Percentiles rank a stretch among this genome's conserved stretches.
Conservation (phyloP, 2,329 filamentous ascomycete species). For the Cadophora gregata region DNA sequence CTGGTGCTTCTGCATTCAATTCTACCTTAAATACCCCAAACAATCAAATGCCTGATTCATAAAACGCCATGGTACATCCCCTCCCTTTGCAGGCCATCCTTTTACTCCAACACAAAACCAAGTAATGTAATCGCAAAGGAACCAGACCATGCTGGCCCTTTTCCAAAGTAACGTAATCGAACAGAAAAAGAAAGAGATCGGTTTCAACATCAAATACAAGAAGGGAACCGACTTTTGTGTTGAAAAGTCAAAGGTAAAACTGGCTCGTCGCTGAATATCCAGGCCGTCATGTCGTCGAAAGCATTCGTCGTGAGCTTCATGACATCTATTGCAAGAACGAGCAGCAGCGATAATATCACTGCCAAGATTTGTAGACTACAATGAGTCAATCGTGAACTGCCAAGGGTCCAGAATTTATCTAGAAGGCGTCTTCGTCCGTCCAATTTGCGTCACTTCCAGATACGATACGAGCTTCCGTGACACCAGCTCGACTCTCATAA, state of each 20-base stretch:
- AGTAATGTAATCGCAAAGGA: constrained; percentile 18
- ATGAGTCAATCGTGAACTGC: neutral
- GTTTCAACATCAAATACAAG: constrained; percentile 19
- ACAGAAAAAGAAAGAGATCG: constrained; percentile 17
- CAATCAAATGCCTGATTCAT: constrained; percentile 4
- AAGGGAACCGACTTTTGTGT: constrained; percentile 16
- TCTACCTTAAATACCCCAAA: constrained; percentile 14
- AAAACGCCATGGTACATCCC: constrained; percentile 20
- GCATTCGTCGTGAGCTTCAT: constrained; percentile 30
- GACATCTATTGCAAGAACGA: constrained; percentile 18
- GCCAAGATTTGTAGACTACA: neutral
- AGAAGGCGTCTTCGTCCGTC: constrained; percentile 69
- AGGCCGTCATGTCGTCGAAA: constrained; percentile 27
- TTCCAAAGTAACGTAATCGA: constrained; percentile 19
- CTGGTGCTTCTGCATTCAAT: constrained; percentile 5
- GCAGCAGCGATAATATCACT: constrained; percentile 12
- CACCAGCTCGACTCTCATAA: constrained; percentile 52
- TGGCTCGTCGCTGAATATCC: neutral
- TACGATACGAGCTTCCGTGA: constrained; percentile 65
- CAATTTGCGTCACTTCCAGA: constrained; percentile 66
- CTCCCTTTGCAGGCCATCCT: constrained; percentile 13
- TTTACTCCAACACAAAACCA: constrained; percentile 21
- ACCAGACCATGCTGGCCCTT: constrained; percentile 18
- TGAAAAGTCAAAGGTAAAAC: neutral
- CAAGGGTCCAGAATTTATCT: constrained; percentile 20